Base-by-base conservation (phyloP, 192 early-diverging fungal genomes). In the Funneliformis geosporum region DNA sequence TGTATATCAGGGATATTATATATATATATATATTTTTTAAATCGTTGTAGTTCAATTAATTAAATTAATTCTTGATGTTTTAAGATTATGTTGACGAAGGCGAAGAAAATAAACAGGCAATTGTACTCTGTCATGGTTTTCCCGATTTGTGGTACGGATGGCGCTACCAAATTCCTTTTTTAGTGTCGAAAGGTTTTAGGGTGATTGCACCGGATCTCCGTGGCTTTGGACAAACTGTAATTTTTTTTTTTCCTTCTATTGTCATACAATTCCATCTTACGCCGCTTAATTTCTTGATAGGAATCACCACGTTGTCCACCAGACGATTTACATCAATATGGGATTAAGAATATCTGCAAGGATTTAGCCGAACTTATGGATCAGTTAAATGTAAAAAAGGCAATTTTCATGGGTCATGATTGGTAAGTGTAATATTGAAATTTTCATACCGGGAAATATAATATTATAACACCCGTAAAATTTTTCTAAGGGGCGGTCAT, bases 321-420 rank as follows among this genome's bases (percentile, higher is more conserved):
- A 2, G 50, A 74, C 2, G 83, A 82, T 14, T 59, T 79, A 5
- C 80, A 75, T 44, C 69, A 59, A 5, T 94, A 92, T 80, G 83
- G 84, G 2, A 72, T 71, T 60, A 89, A 89, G 59, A 86, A 80
- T 60, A 75, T 92, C 4, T 82, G 79, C 60, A 79, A 82, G 28
- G 90, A 93, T 80, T 28, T 94, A 43, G 81, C 80, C 21, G 86
- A 65, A 43, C 80, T 94, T 23, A 83, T 93, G 73, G 90, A 92
- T 74, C 84, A 88, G 64, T 73, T 91, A 75, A 76, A 84, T 14
- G 55, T 90, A 5, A 77, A 77, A 50, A 88, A 84, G 21, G 88
- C 87, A 12, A 86, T 88, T 8, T 84, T 90, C 28, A 67, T 92
- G 39, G 92, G 89, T 25, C 93, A 94, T 67, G 92, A 94, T 81